Base-by-base conservation (phyloP, 805 yeast species). In the Myxozyma kluyveri region DNA sequence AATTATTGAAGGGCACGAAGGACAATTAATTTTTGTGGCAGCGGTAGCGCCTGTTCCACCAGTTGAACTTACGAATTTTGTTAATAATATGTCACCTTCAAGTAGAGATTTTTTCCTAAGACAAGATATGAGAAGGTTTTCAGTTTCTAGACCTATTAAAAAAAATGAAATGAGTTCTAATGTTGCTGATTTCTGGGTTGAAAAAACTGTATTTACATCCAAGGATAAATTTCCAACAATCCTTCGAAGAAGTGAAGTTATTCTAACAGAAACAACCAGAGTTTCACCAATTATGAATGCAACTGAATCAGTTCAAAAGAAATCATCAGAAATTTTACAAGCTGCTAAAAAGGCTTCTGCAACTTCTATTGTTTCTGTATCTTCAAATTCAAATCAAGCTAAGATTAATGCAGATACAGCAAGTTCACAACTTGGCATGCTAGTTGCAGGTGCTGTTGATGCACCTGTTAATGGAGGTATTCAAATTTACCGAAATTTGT, bases 391-490 rank as follows among this genome's bases (percentile, higher is more conserved):
- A 9, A 14, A 9, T 9, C 9, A 14, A 9, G 14, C 14, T 9
- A 29, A 29, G 33, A 14, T 14, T 9, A 9, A 29, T 9, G 33
- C 33, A 14, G 57, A 49, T 24, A 44, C 37, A 22, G 24, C 76
- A 77, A 82, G 63, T 69, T 86, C 54, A 82, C 90, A 4, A 40
- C 60, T 67, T 37, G 63, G 66, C 36, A 58, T 67, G 49, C 60
- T 60, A 2, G 52, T 67, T 4, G 62, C 68, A 5, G 96, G 96
- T 39, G 86, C 96, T 0, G 90, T 89, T 49, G 95, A 88, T 65
- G 81, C 96, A 0, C 96, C 96, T 2, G 91, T 88, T 4, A 88
- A 88, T 65, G 96, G 96, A 32, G 96, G 96, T 52, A 86, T 88
- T 57, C 86, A 88, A 1, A 88, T 85, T 65, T 88, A 86, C 69